Percentiles rank a stretch among this genome's conserved stretches.
Evolutionary conservation across 2,329 filamentous ascomycete species (phyloP).

Genomic region (Tolypocladium pustulatum): DNA sequence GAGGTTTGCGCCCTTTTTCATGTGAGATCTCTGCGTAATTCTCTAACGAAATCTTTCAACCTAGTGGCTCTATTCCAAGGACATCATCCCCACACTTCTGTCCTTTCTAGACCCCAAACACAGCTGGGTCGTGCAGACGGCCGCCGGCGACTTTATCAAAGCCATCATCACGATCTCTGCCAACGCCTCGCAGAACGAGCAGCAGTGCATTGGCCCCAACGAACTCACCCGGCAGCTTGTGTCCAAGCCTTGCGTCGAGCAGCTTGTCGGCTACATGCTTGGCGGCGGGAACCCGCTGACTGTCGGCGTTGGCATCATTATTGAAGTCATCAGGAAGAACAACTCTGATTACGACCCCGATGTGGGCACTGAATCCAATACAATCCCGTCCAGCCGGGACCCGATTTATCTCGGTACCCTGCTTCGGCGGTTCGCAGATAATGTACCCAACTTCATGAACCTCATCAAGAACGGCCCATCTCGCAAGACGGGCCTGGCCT

Average conservation of each 20-base stretch:
- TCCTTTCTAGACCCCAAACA: slow-evolving; percentile 79
- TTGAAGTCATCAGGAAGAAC: slow-evolving; percentile 98
- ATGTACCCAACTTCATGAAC: slow-evolving; percentile 89
- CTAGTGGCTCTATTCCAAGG: slow-evolving; percentile 84
- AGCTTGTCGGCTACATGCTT: slow-evolving; percentile 85
- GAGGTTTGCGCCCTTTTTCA: slow-evolving; percentile 50
- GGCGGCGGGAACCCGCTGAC: slow-evolving; percentile 87
- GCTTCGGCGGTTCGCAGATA: slow-evolving; percentile 76
- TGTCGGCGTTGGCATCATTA: slow-evolving; percentile 92
- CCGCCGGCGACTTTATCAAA: slow-evolving; percentile 94
- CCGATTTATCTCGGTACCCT: slow-evolving; percentile 93
- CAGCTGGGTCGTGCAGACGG: slow-evolving; percentile 85
- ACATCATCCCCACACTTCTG: slow-evolving; percentile 77
- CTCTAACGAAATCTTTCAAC: slow-evolving; percentile 8
- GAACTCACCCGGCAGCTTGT: slow-evolving; percentile 92
- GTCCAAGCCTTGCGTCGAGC: slow-evolving; percentile 71
- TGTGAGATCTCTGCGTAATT: not conserved
- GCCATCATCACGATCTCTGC: slow-evolving; percentile 98
- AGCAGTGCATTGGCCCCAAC: slow-evolving; percentile 97
- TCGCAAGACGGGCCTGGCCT: slow-evolving; percentile 64
- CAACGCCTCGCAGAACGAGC: slow-evolving; percentile 94
- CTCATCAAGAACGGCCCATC: slow-evolving; percentile 72
- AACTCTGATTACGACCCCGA: slow-evolving; percentile 98
- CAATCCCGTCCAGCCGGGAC: slow-evolving; percentile 72
- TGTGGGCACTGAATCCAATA: slow-evolving; percentile 68